Evolutionary conservation across 1,284 basidiomycete genomes (phyloP), one percentile per base, ranked within the genome.

Genomic region (Ustilago esculenta): DNA sequence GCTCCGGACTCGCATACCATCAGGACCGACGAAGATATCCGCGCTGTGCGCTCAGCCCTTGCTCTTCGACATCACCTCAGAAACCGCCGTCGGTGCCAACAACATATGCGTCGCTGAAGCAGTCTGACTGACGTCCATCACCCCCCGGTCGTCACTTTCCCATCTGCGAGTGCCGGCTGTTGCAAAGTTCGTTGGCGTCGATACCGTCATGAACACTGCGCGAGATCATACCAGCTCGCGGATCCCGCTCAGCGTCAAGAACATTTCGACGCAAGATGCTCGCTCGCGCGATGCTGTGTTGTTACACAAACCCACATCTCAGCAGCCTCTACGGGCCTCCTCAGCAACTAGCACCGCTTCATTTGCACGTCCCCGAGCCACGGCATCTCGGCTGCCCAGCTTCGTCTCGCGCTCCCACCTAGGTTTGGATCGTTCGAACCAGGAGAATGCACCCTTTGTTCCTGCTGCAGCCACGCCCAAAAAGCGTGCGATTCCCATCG

Each of bases 401-500:
- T 69, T 69, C 32, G 59, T 64, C 20, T 63, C 66, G 18, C 66
- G 66, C 40, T 69, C 66, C 0, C 66, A 69, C 14, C 59, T 63
- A n/a, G 66, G 59, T 14, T 40, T 69, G 9, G 66, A 69, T 27
- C 59, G 54, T 14, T 46, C 54, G 12, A 69, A 69, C n/a, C 66
- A 69, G 34, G 66, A 69, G 29, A 69, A 69, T 42, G 39, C 47
- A 2, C 47, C 59, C 4, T 41, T 45, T 7, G 18, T 43, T 10
- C 36, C 49, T n/a, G 35, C 51, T 15, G 64, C 65, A 1, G 49
- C 61, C 20, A 80, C 80, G 24, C 80, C 80, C 7, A 73, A 74
- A 44, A 81, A 81, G 50, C 76, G 80, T 21, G 73, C 72, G 4
- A 71, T 79, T 14, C 80, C 80, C 5, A 60, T 65, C 34, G 80